A percentile compares a stretch with the other conserved stretches of the same genome.
Conservation (phyloP, 2,329 filamentous ascomycete genomes). For the Thielaviopsis punctulata region DNA sequence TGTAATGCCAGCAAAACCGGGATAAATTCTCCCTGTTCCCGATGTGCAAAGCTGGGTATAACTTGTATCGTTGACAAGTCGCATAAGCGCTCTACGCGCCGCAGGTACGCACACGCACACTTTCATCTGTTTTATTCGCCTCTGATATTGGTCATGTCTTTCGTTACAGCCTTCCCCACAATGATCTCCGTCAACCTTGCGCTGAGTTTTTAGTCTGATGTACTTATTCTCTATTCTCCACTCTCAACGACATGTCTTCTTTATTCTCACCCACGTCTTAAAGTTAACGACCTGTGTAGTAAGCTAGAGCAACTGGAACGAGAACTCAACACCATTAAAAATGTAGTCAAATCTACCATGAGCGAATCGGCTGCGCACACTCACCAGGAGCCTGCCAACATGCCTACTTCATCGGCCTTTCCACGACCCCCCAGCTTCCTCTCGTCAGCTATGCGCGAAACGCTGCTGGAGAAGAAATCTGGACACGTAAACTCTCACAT, state of each 20-base stretch:
- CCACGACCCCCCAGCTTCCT: background rate
- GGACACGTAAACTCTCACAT: background rate
- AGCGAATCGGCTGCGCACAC: background rate
- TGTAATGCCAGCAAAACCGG: constrained; percentile 24
- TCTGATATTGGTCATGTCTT: background rate
- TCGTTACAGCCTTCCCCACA: background rate
- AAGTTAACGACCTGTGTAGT: constrained; percentile 18
- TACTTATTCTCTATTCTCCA: background rate
- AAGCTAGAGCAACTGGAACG: constrained; percentile 38
- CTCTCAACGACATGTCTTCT: background rate
- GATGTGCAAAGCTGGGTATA: constrained; percentile 27
- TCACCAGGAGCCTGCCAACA: background rate
- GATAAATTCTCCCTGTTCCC: constrained; percentile 25
- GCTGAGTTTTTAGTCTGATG: no score
- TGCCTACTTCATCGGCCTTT: background rate
- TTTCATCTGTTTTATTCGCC: background rate
- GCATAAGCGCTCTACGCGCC: constrained; percentile 28
- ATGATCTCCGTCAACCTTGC: background rate
- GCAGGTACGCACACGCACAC: constrained; percentile 20
- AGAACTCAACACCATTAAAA: constrained; percentile 37
- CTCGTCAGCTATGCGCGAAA: background rate
- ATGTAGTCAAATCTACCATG: constrained; percentile 25
- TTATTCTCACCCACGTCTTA: background rate
- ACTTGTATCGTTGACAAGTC: constrained; percentile 29
- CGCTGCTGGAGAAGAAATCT: background rate